These are phyloP conservation scores for Tolypocladium inflatum DNA, from an alignment of 2,329 filamentous ascomycete genomes.

Conservation along the genomic window DNA sequence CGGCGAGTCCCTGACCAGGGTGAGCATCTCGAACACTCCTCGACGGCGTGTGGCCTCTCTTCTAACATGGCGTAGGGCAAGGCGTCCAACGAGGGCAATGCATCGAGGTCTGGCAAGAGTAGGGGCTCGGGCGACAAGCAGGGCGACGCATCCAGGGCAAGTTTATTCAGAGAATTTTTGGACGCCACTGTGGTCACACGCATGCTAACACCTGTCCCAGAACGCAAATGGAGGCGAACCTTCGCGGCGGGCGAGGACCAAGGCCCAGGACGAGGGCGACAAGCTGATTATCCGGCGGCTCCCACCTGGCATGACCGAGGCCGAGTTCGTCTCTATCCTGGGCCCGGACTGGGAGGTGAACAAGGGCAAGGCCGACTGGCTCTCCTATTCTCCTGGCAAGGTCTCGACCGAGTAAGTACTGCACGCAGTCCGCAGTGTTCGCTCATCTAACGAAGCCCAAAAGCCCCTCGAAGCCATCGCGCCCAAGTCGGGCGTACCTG, in stretches of 20 bases:
- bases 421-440: not conserved
- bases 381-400: slow-evolving; percentile 57
- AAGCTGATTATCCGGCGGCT: slow-evolving; percentile 81
- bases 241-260: slow-evolving; percentile 20
- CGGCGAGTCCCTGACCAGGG: slow-evolving; percentile 16
- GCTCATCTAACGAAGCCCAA: slow-evolving; percentile 4
- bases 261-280: slow-evolving; percentile 43
- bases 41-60: not conserved
- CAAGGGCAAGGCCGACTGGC: slow-evolving; percentile 79
- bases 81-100: not conserved
- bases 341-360: slow-evolving; percentile 75
- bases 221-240: slow-evolving; percentile 15
- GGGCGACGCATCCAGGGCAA: slow-evolving; percentile 18
- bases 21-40: slow-evolving; percentile 9
- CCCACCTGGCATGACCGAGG: slow-evolving; percentile 72
- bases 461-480: slow-evolving; percentile 77
- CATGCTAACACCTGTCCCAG: not conserved
- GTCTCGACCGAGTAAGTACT: slow-evolving; percentile 68
- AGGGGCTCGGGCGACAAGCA: slow-evolving; percentile 18
- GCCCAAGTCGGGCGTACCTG: slow-evolving; percentile 71
- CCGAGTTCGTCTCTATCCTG: slow-evolving; percentile 63
- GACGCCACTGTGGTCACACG: not conserved
- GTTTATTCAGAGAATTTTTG: not conserved
- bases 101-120: not conserved
- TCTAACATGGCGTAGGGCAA: slow-evolving; percentile 8